Conservation (phyloP, 2,329 filamentous ascomycete genomes). For the Calonectria fujianensis region DNA sequence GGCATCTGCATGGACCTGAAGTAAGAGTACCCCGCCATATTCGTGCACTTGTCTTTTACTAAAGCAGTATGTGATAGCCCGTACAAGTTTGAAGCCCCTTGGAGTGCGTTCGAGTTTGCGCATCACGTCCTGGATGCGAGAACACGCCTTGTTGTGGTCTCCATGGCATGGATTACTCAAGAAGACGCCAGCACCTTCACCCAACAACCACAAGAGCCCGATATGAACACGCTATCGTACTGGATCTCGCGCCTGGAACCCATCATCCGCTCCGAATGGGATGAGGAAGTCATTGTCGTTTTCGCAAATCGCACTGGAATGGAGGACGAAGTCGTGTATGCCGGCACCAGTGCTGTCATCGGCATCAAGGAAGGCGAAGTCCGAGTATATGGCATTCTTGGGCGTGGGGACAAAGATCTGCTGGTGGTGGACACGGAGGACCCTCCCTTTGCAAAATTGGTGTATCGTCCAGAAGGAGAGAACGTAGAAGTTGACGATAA, state of each 20-base stretch:
- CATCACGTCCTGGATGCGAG: constrained; percentile 74
- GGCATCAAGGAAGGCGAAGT: constrained; percentile 80
- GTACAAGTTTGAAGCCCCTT: constrained; percentile 63
- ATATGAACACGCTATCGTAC: constrained; percentile 83
- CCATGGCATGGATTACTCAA: constrained; percentile 86
- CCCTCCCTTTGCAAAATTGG: constrained; percentile 67
- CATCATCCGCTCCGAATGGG: constrained; percentile 69
- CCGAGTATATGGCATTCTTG: constrained; percentile 80
- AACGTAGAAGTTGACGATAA: constrained; percentile 22
- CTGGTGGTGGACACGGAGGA: constrained; percentile 79
- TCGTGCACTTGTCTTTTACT: constrained; percentile 17
- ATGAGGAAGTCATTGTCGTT: constrained; percentile 79
- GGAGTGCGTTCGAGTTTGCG: constrained; percentile 66
- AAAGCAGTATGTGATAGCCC: constrained; percentile 51
- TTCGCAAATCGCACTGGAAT: constrained; percentile 82
- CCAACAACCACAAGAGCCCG: constrained; percentile 73
- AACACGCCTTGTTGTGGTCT: constrained; percentile 79
- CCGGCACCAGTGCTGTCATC: constrained; percentile 83
- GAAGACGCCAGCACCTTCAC: constrained; percentile 70
- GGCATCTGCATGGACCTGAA: constrained; percentile 80
- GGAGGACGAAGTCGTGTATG: constrained; percentile 81
- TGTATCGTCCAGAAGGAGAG: constrained; percentile 51
- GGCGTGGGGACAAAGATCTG: constrained; percentile 80
- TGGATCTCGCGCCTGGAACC: constrained; percentile 85
- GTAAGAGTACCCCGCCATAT: constrained; percentile 58